These are phyloP conservation scores for Geotrichum carabidarum DNA, from an alignment of 1,139 yeast genomes.

Conservation along the genomic window DNA sequence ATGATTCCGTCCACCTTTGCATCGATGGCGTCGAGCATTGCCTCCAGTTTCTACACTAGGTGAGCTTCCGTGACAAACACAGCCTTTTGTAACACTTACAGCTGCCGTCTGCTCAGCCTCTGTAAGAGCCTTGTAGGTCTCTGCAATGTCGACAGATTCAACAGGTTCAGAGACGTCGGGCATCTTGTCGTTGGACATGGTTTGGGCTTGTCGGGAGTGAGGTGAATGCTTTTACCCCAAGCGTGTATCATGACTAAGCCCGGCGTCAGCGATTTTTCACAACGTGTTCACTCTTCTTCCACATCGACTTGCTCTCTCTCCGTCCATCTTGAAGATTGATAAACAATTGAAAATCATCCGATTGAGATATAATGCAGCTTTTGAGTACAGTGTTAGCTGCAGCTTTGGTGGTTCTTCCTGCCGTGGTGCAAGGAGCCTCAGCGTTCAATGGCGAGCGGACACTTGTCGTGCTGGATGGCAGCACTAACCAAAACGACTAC, in stretches of 20 bases:
- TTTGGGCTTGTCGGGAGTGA: background rate
- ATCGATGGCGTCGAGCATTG: slow-evolving; percentile 53
- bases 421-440: slow-evolving; percentile 23
- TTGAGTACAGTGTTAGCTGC: slow-evolving; percentile 9
- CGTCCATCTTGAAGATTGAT: background rate
- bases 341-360: background rate
- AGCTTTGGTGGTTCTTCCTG: slow-evolving; percentile 11
- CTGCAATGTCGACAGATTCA: slow-evolving; percentile 38
- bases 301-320: background rate
- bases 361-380: slow-evolving; percentile 12
- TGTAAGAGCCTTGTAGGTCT: slow-evolving; percentile 46
- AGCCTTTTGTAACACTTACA: slow-evolving; percentile 31
- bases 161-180: slow-evolving; percentile 6
- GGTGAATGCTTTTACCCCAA: background rate
- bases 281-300: slow-evolving; percentile 13
- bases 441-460: slow-evolving; percentile 24
- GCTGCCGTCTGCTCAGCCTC: slow-evolving; percentile 56
- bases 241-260: too few relatives aligned
- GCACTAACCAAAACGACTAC: slow-evolving; percentile 29
- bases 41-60: slow-evolving; percentile 42
- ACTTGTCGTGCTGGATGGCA: slow-evolving; percentile 29
- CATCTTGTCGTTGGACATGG: background rate
- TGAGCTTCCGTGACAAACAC: background rate
- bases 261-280: background rate
- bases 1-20: slow-evolving; percentile 49